phyloP scores from a whole-genome alignment of 192 early-diverging fungal species.

The Phycomyces nitens region DNA sequence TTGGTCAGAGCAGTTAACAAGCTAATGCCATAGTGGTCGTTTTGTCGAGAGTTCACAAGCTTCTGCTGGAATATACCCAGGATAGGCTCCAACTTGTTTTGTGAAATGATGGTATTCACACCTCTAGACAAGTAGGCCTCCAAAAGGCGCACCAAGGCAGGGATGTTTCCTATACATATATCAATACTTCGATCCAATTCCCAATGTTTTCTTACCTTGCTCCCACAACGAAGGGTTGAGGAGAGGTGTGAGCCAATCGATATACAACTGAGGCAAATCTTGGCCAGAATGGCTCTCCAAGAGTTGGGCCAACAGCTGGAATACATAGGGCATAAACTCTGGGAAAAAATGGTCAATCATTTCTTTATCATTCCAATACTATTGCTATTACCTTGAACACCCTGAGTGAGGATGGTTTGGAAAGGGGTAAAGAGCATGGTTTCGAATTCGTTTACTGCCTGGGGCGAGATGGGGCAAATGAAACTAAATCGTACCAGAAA shows the following conservation, averaged over 20 bases:
- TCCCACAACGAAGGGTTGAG: slow-evolving; percentile 88
- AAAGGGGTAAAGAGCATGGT: slow-evolving; percentile 84
- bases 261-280: slow-evolving; percentile 70
- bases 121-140: slow-evolving; percentile 82
- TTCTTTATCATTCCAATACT: not conserved
- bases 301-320: slow-evolving; percentile 92
- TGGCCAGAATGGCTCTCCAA: slow-evolving; percentile 66
- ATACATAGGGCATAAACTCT: slow-evolving; percentile 96
- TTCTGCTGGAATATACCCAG: slow-evolving; percentile 91
- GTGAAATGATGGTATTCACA: slow-evolving; percentile 60
- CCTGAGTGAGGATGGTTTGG: slow-evolving; percentile 78
- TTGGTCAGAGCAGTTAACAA: slow-evolving; percentile 76
- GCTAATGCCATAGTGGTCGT: slow-evolving; percentile 84
- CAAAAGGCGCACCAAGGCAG: slow-evolving; percentile 87
- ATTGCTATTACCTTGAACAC: slow-evolving; percentile 54
- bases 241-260: slow-evolving; percentile 68
- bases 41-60: slow-evolving; percentile 75
- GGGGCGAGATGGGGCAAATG: slow-evolving; percentile 68
- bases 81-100: slow-evolving; percentile 73
- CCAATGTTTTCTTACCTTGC: slow-evolving; percentile 59
- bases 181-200: not conserved
- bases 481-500: slow-evolving; percentile 47
- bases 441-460: slow-evolving; percentile 79
- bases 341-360: not conserved
- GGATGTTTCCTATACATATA: slow-evolving; percentile 71